Conservation (phyloP, 106 monocot genomes). For the Acorus gramineus region DNA sequence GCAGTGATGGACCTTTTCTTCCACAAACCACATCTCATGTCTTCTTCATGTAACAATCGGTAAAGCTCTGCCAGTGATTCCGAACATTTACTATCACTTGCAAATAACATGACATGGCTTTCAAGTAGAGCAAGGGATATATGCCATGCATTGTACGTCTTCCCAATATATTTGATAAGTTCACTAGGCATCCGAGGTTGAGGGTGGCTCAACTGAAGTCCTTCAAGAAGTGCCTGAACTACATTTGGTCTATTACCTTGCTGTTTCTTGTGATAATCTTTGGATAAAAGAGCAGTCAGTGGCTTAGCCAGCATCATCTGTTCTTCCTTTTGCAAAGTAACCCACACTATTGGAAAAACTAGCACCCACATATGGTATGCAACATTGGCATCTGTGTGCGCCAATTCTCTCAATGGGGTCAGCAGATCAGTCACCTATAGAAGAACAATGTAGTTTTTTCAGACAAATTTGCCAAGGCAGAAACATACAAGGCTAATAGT, state of each 20-base stretch:
- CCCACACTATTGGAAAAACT: conserved; percentile 98
- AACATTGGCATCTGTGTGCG: conserved; percentile 84
- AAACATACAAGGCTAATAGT: no score
- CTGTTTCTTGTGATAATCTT: conserved; percentile 98
- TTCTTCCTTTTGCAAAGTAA: conserved; percentile 91
- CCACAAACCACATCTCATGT: conserved; percentile 98
- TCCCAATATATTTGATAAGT: conserved; percentile 94
- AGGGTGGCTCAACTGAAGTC: conserved; percentile 95
- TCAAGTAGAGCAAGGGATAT: conserved; percentile 81
- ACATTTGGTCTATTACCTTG: conserved; percentile 86
- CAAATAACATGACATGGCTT: conserved; percentile 92
- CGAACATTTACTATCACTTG: conserved; percentile 92
- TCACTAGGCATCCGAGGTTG: conserved; percentile 99
- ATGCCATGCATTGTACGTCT: conserved; percentile 98
- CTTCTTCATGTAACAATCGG: conserved; percentile 90
- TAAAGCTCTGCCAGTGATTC: conserved; percentile 97
- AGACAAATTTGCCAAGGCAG: background rate
- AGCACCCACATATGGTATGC: conserved; percentile 98
- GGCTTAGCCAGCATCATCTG: conserved; percentile 87
- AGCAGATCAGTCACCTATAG: conserved; percentile 76
- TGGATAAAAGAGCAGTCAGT: conserved; percentile 80
- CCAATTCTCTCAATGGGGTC: conserved; percentile 75
- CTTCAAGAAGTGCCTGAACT: conserved; percentile 96
- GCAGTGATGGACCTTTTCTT: conserved; percentile 95
- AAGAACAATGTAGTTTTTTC: background rate